Evolutionary conservation across 352 stramenopile species (phyloP).

Genomic region (Globisporangium carolinianum): DNA sequence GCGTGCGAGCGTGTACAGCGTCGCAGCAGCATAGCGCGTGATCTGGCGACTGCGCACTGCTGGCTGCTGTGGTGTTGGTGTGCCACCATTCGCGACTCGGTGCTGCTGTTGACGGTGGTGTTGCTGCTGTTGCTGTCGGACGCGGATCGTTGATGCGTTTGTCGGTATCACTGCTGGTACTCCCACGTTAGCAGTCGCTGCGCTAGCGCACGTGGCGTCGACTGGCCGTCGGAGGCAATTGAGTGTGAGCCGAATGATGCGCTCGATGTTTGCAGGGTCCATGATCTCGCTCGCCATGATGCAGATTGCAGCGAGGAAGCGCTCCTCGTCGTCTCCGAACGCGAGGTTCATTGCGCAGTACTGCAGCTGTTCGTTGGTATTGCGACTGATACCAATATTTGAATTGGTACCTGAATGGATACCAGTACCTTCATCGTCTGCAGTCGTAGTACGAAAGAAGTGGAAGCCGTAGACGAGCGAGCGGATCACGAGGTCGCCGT

Average conservation of each 20-base stretch:
- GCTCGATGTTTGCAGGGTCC: constrained; percentile 48
- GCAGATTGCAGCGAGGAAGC: constrained; percentile 62
- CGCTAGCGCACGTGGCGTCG: neutral
- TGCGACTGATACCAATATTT: neutral
- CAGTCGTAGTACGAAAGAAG: constrained; percentile 19
- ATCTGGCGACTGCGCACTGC: constrained; percentile 23
- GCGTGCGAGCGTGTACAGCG: constrained; percentile 46
- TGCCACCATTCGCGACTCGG: too few relatives aligned
- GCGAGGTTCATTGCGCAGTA: constrained; percentile 37
- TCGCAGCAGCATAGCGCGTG: constrained; percentile 36
- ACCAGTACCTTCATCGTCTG: too few relatives aligned
- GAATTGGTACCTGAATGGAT: too few relatives aligned
- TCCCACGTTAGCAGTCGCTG: too few relatives aligned
- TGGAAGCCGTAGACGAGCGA: constrained; percentile 50
- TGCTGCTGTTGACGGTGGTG: constrained; percentile 12
- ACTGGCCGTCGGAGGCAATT: constrained; percentile 27
- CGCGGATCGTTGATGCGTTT: neutral
- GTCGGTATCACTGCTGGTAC: neutral
- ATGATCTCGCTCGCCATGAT: constrained; percentile 60
- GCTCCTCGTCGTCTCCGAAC: constrained; percentile 54
- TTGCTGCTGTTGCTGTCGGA: neutral
- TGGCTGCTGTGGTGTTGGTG: neutral
- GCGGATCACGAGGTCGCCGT: constrained; percentile 44
- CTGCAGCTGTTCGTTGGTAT: constrained; percentile 2
- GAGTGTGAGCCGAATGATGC: constrained; percentile 43